Percentiles rank a stretch among this genome's conserved stretches.
Evolutionary conservation across 139 green algal species (phyloP).

Genomic region (Chlorella sp.): DNA sequence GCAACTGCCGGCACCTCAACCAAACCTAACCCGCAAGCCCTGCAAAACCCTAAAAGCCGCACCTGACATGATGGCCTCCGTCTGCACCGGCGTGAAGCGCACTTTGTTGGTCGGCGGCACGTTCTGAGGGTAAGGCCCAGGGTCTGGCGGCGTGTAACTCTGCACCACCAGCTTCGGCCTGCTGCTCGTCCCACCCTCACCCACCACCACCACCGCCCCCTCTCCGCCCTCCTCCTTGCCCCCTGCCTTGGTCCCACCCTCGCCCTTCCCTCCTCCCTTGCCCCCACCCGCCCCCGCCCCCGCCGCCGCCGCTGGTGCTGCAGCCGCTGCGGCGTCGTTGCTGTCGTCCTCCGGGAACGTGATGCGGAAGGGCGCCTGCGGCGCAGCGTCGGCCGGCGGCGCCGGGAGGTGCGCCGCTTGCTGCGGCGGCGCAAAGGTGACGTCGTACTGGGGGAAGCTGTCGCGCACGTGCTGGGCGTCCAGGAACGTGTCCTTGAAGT

Average conservation of each 20-base stretch:
- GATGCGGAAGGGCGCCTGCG: constrained; percentile 72
- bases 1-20: background rate
- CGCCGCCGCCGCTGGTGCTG: background rate
- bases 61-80: constrained; percentile 24
- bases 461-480: constrained; percentile 78
- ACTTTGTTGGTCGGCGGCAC: constrained; percentile 73
- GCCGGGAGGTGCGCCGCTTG: constrained; percentile 20
- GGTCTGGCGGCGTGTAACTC: constrained; percentile 71
- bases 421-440: constrained; percentile 5
- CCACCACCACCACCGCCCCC: too few relatives aligned
- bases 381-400: constrained; percentile 4
- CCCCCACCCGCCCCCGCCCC: background rate
- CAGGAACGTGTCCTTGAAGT: constrained; percentile 94
- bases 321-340: background rate
- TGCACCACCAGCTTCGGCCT: constrained; percentile 53
- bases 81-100: constrained; percentile 89
- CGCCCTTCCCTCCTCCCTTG: background rate
- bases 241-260: background rate
- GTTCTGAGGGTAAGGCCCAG: constrained; percentile 84
- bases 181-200: background rate
- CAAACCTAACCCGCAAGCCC: background rate
- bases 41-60: background rate
- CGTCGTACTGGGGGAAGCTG: constrained; percentile 69
- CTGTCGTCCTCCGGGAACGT: constrained; percentile 57
- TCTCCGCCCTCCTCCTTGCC: background rate